These are phyloP conservation scores for Aspergillus pseudoviridinutans DNA, from an alignment of 2,329 filamentous ascomycete genomes.

Conservation along the genomic window DNA sequence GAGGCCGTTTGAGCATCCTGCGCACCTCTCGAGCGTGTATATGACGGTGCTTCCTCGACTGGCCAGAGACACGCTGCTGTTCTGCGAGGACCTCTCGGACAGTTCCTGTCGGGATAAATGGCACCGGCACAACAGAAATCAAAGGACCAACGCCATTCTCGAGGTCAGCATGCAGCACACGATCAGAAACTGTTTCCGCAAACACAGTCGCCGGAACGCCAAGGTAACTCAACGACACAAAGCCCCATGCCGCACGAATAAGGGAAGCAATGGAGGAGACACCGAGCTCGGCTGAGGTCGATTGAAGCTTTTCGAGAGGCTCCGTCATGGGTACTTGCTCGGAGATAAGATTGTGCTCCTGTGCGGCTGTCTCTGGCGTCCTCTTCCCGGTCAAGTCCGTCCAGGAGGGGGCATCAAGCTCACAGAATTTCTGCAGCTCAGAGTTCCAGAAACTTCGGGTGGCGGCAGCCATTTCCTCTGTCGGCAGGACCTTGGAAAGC, in stretches of 20 bases:
- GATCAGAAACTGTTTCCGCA: slow-evolving; percentile 31
- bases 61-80: slow-evolving; percentile 22
- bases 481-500: slow-evolving; percentile 19
- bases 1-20: slow-evolving; percentile 22
- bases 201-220: slow-evolving; percentile 25
- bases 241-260: slow-evolving; percentile 28
- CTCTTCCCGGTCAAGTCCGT: slow-evolving; percentile 24
- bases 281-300: slow-evolving; percentile 18
- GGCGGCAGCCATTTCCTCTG: slow-evolving; percentile 9
- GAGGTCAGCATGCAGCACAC: slow-evolving; percentile 24
- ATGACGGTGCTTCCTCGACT: slow-evolving; percentile 24
- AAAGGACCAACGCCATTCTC: slow-evolving; percentile 29
- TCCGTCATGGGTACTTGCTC: slow-evolving; percentile 14
- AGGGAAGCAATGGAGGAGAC: slow-evolving; percentile 27
- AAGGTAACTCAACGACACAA: slow-evolving; percentile 24
- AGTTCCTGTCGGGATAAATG: slow-evolving; percentile 24
- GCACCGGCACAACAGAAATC: slow-evolving; percentile 32
- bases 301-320: slow-evolving; percentile 15
- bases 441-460: slow-evolving; percentile 23
- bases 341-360: slow-evolving; percentile 15
- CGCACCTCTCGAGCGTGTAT: slow-evolving; percentile 28
- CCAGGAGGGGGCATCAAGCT: slow-evolving; percentile 22
- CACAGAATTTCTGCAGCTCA: slow-evolving; percentile 19
- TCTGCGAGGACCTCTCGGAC: slow-evolving; percentile 21
- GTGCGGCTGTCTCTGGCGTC: slow-evolving; percentile 7